Evolutionary conservation across 352 stramenopile genomes (phyloP).

Genomic region (Pythium pectinolyticum): DNA sequence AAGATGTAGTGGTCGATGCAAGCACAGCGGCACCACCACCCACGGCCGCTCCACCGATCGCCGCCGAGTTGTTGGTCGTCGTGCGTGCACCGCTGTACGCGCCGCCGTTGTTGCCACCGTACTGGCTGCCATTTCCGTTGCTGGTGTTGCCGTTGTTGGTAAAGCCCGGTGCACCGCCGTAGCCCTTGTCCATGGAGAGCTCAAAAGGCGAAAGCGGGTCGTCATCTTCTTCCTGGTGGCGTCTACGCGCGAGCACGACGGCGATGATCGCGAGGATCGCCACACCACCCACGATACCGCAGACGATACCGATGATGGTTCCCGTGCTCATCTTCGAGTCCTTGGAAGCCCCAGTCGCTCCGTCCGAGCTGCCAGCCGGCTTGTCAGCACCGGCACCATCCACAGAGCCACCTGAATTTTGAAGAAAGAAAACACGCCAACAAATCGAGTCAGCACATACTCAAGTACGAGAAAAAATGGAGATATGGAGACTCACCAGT

Average conservation of each 20-base stretch:
- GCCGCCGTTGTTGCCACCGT: conserved; percentile 37
- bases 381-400: conserved; percentile 3
- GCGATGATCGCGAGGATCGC: conserved; percentile 57
- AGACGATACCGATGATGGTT: conserved; percentile 67
- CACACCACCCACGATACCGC: conserved; percentile 60
- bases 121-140: conserved; percentile 22
- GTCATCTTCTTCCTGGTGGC: conserved; percentile 58
- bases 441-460: not conserved
- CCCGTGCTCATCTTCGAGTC: conserved; percentile 66
- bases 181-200: conserved; percentile 85
- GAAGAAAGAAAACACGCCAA: not conserved
- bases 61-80: conserved; percentile 14
- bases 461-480: not conserved
- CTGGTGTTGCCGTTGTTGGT: conserved; percentile 25
- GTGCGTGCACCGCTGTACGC: conserved; percentile 7
- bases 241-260: conserved; percentile 55
- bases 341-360: conserved; percentile 13
- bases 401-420: not conserved
- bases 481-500: conserved; percentile 1
- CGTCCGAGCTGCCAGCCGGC: conserved; percentile 15
- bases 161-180: conserved; percentile 38
- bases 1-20: conserved; percentile 39
- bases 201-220: conserved; percentile 81
- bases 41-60: conserved; percentile 15
- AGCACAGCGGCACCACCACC: conserved; percentile 27